Conservation (phyloP, 257 asterid species). For the Solanum medicagineum region DNA sequence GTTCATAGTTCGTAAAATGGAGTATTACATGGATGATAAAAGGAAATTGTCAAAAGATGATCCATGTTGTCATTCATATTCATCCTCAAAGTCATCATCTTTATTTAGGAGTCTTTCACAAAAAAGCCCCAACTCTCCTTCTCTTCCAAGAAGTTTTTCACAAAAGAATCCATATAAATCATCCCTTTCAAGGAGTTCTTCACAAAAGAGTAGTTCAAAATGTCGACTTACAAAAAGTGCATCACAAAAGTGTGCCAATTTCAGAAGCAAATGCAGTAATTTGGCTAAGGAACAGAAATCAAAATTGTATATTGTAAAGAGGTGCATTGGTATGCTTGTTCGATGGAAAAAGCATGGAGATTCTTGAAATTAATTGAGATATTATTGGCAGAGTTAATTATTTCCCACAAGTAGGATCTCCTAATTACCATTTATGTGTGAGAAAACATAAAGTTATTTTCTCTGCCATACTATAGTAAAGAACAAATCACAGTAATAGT, state of each 20-base stretch:
- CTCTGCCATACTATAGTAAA: conserved; percentile 22
- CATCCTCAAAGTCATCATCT: conserved; percentile 20
- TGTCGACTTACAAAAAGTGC: conserved; percentile 8
- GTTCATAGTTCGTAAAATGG: conserved; percentile 20
- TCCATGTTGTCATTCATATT: conserved; percentile 12
- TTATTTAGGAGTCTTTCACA: conserved; percentile 45
- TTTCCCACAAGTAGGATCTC: background rate
- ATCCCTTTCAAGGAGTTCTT: conserved; percentile 34
- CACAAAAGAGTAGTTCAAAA: conserved; percentile 18
- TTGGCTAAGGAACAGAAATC: conserved; percentile 81
- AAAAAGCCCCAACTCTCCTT: conserved; percentile 17
- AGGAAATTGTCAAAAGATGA: conserved; percentile 51
- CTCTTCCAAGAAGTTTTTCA: conserved; percentile 37
- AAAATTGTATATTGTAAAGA: conserved; percentile 68
- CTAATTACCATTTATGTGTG: background rate
- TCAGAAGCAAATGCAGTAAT: conserved; percentile 54
- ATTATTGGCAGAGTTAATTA: background rate
- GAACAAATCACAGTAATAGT: conserved; percentile 8
- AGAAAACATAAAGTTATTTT: conserved; percentile 19
- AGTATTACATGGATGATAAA: conserved; percentile 66
- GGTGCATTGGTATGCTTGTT: conserved; percentile 75
- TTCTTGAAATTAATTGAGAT: conserved; percentile 25
- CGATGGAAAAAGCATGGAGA: conserved; percentile 65
- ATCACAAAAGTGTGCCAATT: conserved; percentile 34
- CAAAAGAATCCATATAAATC: conserved; percentile 34